Base-by-base conservation (phyloP, 805 yeast species). In the Lachancea dasiensis region DNA sequence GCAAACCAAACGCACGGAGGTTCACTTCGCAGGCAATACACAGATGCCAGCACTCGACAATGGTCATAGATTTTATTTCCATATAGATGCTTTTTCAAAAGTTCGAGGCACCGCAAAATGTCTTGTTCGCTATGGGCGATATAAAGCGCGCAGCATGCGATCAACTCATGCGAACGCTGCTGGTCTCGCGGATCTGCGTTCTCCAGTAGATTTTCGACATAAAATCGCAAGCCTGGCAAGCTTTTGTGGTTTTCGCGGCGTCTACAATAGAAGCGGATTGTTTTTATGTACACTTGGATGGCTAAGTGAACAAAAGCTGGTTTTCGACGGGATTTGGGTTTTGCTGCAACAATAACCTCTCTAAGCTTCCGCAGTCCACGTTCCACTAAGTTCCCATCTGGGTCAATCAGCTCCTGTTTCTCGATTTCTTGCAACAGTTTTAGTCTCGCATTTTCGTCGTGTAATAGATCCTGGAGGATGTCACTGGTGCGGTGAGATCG, bases 401-500 rank as follows among this genome's bases (percentile, higher is more conserved):
- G 5, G 44, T 45, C 45, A 9, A 61, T 52, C 9, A n/a, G 38
- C 31, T 20, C 32, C 7, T 15, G 7, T 3, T 9, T 24, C 20
- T 66, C 51, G 3, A 77, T 68, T 25, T 56, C 45, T 2, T 54
- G 47, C 47, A 71, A 72, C 36, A 65, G 67, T 20, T 53, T 54
- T 5, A 47, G 50, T 46, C 84, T 60, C 7, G 69, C 72, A 4
- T 39, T 35, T 3, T 62, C 63, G 47, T 71, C 70, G 3, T 57
- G 49, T 47, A 70, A 77, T 28, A 80, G 61, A 27, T 21, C 17
- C 4, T 31, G 29, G 9, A 52, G 18, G 14, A 26, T 11, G 16
- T 35, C 38, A 18, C 72, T 52, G 36, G 51, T 52, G 39, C 72
- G 78, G 30, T 72, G 79, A 1, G 85, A 84, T 40, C 86, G 60